Conservation (phyloP, 108 stramenopile genomes). For the Skeletonema costatum region DNA sequence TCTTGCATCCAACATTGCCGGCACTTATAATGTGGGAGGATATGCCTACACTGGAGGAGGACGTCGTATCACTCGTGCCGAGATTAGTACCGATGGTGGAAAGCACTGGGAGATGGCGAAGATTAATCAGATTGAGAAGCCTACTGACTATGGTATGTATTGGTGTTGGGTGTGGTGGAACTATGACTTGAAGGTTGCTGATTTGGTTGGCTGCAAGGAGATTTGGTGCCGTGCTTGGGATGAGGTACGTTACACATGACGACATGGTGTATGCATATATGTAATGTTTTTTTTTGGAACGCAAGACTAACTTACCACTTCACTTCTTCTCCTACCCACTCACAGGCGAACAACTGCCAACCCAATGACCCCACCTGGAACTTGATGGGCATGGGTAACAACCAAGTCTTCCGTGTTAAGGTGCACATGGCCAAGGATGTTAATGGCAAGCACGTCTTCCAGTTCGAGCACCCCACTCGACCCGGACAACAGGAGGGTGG, state of each 20-base stretch:
- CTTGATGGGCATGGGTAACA: conserved; percentile 99
- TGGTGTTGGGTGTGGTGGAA: conserved; percentile 95
- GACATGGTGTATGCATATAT: not conserved
- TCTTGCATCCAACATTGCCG: conserved; percentile 64
- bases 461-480: conserved; percentile 96
- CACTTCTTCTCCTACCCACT: not conserved
- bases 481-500: conserved; percentile 92
- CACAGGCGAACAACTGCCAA: conserved; percentile 82
- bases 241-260: conserved; percentile 30
- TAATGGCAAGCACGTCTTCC: conserved; percentile 72
- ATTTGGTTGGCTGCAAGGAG: conserved; percentile 87
- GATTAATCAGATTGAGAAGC: conserved; percentile 76
- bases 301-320: not conserved
- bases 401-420: conserved; percentile 93
- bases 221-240: conserved; percentile 97
- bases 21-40: conserved; percentile 84
- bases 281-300: not conserved
- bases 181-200: conserved; percentile 70
- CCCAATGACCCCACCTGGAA: conserved; percentile 95
- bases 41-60: conserved; percentile 98
- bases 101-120: conserved; percentile 81
- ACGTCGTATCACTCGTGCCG: conserved; percentile 88
- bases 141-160: conserved; percentile 89
- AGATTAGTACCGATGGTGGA: conserved; percentile 90
- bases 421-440: conserved; percentile 78